Evolutionary conservation across 2,329 filamentous ascomycete genomes (phyloP), one percentile per base, ranked within the genome.

Genomic region (Scleromitrula shiraiana): DNA sequence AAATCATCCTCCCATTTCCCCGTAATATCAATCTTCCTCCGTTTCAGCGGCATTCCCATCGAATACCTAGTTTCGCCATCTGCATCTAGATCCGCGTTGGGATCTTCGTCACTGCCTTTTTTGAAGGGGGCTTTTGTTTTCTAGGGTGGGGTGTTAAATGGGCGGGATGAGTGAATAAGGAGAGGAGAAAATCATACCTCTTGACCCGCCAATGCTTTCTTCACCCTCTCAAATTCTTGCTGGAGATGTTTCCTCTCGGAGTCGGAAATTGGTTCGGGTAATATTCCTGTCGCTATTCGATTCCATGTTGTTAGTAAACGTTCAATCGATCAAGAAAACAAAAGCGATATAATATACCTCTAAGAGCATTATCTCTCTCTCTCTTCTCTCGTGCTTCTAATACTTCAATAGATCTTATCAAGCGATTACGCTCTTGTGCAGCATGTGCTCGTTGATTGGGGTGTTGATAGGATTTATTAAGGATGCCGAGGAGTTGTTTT

Each of bases 231-330:
- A 8, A 32, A 42, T 10, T 36, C 36, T 3, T 37, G 30, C n/a
- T 44, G 32, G 2, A 51, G 19, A 2, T 39, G 42, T 12, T 40
- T 53, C 29, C 50, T 55, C 30, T 57, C 55, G 2, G 4, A 29
- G 4, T 32, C 23, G 7, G 39, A 39, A 22, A 54, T 40, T 2
- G 56, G 54, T 9, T 52, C 49, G 23, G 54, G 54, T 0, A 58
- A 29, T 1, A 15, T 27, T 3, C 44, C 44, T 8, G 44, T 41
- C 7, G 37, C 44, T 47, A 20, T 12, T n/a, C 4, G 5, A 14
- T 5, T n/a, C 9, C 10, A 19, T 6, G 9, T 1, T 19, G n/a
- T 17, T 35, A 9, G 10, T 36, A 6, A 17, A 46, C 23, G 12
- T 41, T 29, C n/a, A 5, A 7, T 20, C 1, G 40, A 19, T 7